Evolutionary conservation across 495 filamentous ascomycete genomes (phyloP).

Genomic region (Hypoxylon perforatum): DNA sequence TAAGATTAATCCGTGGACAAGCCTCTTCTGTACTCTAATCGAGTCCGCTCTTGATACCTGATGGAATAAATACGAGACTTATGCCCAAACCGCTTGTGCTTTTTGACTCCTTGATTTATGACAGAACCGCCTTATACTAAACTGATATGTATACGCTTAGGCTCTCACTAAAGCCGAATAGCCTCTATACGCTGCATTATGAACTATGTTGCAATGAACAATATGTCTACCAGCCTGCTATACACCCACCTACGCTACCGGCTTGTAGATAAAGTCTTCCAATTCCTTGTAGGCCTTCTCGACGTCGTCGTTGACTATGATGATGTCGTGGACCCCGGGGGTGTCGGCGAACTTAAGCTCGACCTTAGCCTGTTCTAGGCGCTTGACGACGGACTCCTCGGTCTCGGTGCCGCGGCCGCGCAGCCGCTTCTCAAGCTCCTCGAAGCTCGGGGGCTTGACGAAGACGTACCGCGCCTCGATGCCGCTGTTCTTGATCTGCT

Average conservation of each 20-base stretch:
- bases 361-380: constrained; percentile 79
- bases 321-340: constrained; percentile 81
- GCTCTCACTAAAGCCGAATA: no score
- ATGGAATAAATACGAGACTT: constrained; percentile 55
- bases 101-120: constrained; percentile 18
- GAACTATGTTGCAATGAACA: not conserved
- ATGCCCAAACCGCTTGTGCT: constrained; percentile 29
- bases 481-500: constrained; percentile 85
- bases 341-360: constrained; percentile 85
- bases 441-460: constrained; percentile 80
- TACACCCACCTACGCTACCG: constrained; percentile 33
- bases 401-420: constrained; percentile 86
- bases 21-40: constrained; percentile 52
- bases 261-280: constrained; percentile 69
- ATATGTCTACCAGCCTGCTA: not conserved
- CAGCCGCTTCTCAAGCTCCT: constrained; percentile 78
- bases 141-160: constrained; percentile 10
- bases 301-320: constrained; percentile 90
- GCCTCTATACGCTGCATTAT: not conserved
- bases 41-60: constrained; percentile 61
- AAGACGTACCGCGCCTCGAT: constrained; percentile 87
- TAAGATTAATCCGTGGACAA: constrained; percentile 52
- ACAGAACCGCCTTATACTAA: constrained; percentile 2
- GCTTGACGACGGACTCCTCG: constrained; percentile 78
- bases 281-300: constrained; percentile 85